phyloP scores from a whole-genome alignment of 768 basidiomycete genomes.

The Naematelia aurantialba region DNA sequence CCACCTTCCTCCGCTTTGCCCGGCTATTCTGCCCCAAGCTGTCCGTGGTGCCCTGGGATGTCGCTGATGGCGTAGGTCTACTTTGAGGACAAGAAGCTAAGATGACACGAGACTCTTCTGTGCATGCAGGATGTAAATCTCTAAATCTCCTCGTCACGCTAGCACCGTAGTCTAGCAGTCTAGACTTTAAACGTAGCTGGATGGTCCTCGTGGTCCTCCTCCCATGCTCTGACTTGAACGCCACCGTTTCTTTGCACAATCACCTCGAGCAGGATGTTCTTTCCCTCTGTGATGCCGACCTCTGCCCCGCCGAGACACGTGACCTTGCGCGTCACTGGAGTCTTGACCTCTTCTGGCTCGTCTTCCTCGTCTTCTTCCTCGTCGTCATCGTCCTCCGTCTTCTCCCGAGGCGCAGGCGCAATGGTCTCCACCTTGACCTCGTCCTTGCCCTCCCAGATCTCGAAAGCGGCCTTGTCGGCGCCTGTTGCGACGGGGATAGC shows the following conservation, averaged over 20 bases:
- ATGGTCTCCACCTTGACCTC: slow-evolving; percentile 50
- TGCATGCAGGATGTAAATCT: neutral
- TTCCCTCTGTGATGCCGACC: slow-evolving; percentile 23
- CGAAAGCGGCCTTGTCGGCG: slow-evolving; percentile 44
- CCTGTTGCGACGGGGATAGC: slow-evolving; percentile 48
- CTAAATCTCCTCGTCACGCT: neutral
- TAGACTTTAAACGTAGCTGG: slow-evolving; percentile 32
- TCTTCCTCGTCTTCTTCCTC: slow-evolving; percentile 45
- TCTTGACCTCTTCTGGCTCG: slow-evolving; percentile 49
- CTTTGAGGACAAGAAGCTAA: slow-evolving; percentile 44
- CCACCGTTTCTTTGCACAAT: slow-evolving; percentile 38
- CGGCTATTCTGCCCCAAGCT: no score
- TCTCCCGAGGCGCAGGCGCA: slow-evolving; percentile 15
- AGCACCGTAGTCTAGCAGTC: neutral
- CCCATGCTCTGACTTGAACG: slow-evolving; percentile 40
- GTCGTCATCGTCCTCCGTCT: slow-evolving; percentile 37
- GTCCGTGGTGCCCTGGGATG: no score
- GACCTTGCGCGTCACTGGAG: slow-evolving; percentile 39
- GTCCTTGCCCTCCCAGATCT: slow-evolving; percentile 52
- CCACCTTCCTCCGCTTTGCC: neutral
- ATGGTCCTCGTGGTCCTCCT: slow-evolving; percentile 37
- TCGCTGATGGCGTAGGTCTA: slow-evolving; percentile 18
- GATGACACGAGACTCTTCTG: slow-evolving; percentile 13
- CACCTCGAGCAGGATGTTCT: slow-evolving; percentile 39
- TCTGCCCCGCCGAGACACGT: slow-evolving; percentile 39